Percentiles rank a stretch among this genome's conserved stretches.
phyloP scores from a whole-genome alignment of 176 grass and related monocot genomes.

The Cenchrus fungigraminus region DNA sequence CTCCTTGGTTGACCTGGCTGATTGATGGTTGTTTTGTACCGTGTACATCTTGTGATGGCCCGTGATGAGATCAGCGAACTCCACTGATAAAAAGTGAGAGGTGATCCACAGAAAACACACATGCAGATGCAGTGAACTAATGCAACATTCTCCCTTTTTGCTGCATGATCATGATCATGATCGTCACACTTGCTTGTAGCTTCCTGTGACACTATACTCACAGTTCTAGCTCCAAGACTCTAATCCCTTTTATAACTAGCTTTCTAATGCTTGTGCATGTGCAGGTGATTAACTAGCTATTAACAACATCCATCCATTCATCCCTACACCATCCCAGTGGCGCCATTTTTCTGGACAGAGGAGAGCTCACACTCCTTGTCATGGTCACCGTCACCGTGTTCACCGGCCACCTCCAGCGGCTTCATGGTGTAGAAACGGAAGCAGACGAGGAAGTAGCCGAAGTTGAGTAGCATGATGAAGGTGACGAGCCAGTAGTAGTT shows the following conservation, averaged over 20 bases:
- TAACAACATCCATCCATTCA: neutral
- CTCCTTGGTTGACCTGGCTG: neutral
- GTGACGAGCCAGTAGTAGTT: conserved; percentile 85
- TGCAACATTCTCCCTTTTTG: neutral
- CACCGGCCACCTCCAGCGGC: conserved; percentile 42
- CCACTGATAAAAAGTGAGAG: neutral
- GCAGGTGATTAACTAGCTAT: neutral
- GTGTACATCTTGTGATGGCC: neutral
- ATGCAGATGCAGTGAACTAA: no score
- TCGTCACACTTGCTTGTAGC: neutral
- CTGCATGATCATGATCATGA: neutral
- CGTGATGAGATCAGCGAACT: neutral
- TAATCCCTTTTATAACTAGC: neutral
- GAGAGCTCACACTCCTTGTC: conserved; percentile 42
- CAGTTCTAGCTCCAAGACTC: neutral
- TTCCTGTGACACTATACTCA: conserved; percentile 6
- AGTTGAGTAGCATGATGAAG: conserved; percentile 64
- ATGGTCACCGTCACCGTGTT: neutral
- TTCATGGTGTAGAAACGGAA: conserved; percentile 76
- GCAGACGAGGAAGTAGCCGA: conserved; percentile 62
- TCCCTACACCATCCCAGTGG: conserved; percentile 16
- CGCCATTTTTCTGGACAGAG: conserved; percentile 28
- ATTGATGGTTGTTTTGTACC: neutral
- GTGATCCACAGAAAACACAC: neutral
- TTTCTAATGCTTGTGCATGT: conserved; percentile 13